Evolutionary conservation across 768 basidiomycete species (phyloP), one percentile per base, ranked within the genome.

Genomic region (Tulasnella calospora): DNA sequence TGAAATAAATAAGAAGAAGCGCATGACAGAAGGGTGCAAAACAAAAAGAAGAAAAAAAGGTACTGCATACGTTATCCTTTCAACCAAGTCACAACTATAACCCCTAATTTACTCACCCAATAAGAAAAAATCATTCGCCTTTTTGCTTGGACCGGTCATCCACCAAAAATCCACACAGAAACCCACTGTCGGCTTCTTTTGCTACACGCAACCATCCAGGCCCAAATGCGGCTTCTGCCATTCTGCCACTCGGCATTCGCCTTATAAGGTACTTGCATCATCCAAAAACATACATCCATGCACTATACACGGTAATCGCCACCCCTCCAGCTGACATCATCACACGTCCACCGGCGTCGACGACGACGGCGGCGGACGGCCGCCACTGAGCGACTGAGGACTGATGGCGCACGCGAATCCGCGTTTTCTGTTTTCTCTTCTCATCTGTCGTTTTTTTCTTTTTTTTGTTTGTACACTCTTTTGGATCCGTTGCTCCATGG

Each of bases 71-170:
- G 61, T 67, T 67, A 67, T 67, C 61, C 61, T 27, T 67, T 67
- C 61, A 27, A 67, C n/a, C 23, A 33, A 67, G 61, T 67, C 61
- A 67, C 61, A 57, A 8, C 55, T 30, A 3, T 67, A 67, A 33
- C 61, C 61, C 61, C 61, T 67, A 67, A 67, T 30, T 33, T 67
- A 30, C 61, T 67, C 61, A 67, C 55, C 55, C 27, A 67, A 67
- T 67, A 67, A 33, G 3, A 67, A 33, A 27, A 67, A 67, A 9
- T 51, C 15, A 5, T 5, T n/a, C 23, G 55, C 55, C 55, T 67
- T 67, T 67, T n/a, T 67, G 13, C 61, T 67, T 33, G 57, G 13
- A 61, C 57, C 57, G 61, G 61, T 67, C 30, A 67, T 67, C 61
- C 55, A 3, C 23, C 8, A 8, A 57, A 10, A 27, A 57, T n/a